A percentile compares a stretch with the other conserved stretches of the same genome.
Evolutionary conservation across 2,329 filamentous ascomycete species (phyloP).

Genomic region (Lachnellula occidentalis): DNA sequence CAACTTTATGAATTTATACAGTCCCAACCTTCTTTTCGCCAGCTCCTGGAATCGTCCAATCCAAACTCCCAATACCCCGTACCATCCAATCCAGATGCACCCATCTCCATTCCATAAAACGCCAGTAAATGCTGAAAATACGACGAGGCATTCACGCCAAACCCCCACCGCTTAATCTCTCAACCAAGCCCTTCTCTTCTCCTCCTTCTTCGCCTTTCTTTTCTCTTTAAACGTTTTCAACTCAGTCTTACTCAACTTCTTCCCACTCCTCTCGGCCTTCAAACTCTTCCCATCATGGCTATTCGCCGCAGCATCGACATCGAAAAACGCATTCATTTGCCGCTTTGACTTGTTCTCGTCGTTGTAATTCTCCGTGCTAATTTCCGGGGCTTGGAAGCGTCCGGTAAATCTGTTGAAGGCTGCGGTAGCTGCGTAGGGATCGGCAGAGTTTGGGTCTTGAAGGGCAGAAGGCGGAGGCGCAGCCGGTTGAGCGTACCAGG

Average conservation of each 20-base stretch:
- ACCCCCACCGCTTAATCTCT: conserved; percentile 57
- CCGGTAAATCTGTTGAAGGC: conserved; percentile 92
- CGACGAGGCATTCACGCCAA: too few relatives aligned
- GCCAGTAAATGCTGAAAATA: conserved; percentile 6
- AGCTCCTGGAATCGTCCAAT: too few relatives aligned
- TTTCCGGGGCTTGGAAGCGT: conserved; percentile 64
- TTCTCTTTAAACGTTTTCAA: conserved; percentile 90
- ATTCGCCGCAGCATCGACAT: conserved; percentile 91
- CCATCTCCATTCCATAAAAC: background rate
- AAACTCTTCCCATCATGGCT: conserved; percentile 84
- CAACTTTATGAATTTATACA: too few relatives aligned
- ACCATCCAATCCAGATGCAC: too few relatives aligned
- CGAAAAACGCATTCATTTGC: conserved; percentile 93
- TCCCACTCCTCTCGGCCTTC: conserved; percentile 81
- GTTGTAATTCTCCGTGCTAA: conserved; percentile 69
- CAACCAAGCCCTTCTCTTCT: conserved; percentile 89
- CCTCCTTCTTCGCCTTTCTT: conserved; percentile 81
- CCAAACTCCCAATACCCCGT: too few relatives aligned
- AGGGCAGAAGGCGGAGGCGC: conserved; percentile 31
- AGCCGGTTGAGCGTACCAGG: conserved; percentile 75
- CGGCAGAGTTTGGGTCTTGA: conserved; percentile 36
- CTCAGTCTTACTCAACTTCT: conserved; percentile 80
- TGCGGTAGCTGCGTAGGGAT: conserved; percentile 60
- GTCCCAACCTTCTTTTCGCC: too few relatives aligned
- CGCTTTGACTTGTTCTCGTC: conserved; percentile 82